Percentiles rank a stretch among this genome's conserved stretches.
phyloP scores from a whole-genome alignment of 306 rosid species.

The Vigna radiata region DNA sequence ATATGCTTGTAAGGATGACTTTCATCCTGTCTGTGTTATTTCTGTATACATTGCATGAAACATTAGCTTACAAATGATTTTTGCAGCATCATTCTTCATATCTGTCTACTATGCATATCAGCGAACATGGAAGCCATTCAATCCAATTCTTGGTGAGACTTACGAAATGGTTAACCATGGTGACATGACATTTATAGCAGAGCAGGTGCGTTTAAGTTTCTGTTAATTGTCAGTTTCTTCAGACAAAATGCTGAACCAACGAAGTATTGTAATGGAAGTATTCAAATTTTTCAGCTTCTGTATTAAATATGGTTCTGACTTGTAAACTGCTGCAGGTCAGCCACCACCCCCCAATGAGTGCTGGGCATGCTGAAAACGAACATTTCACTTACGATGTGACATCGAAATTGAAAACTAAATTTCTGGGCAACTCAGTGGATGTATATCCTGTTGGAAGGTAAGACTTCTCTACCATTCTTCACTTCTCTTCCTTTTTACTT shows the following conservation, averaged over 20 bases:
- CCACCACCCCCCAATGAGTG: conserved; percentile 99
- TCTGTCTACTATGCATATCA: conserved; percentile 88
- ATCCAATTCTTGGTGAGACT: conserved; percentile 99
- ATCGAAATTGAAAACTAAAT: conserved; percentile 93
- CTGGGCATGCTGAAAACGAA: conserved; percentile 94
- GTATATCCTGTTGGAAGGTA: conserved; percentile 96
- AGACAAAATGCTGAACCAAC: conserved; percentile 30
- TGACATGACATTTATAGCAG: conserved; percentile 79
- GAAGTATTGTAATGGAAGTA: conserved; percentile 14
- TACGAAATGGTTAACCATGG: conserved; percentile 86
- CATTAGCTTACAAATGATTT: conserved; percentile 35
- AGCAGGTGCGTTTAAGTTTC: conserved; percentile 67
- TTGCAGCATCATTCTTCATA: conserved; percentile 94
- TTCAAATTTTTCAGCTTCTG: conserved; percentile 1
- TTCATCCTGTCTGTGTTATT: background rate
- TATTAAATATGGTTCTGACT: conserved; percentile 36
- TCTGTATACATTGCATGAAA: conserved; percentile 32
- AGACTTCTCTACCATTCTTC: conserved; percentile 24
- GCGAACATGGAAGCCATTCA: conserved; percentile 98
- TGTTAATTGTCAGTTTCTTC: conserved; percentile 20
- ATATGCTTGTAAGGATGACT: conserved; percentile 72
- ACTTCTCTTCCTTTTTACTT: conserved; percentile 3
- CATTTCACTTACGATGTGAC: conserved; percentile 89
- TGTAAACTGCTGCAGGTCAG: conserved; percentile 69
- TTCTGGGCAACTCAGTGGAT: conserved; percentile 86